A percentile compares a stretch with the other conserved stretches of the same genome.
phyloP scores from a whole-genome alignment of 768 basidiomycete genomes.

The Termitomyces sp. region DNA sequence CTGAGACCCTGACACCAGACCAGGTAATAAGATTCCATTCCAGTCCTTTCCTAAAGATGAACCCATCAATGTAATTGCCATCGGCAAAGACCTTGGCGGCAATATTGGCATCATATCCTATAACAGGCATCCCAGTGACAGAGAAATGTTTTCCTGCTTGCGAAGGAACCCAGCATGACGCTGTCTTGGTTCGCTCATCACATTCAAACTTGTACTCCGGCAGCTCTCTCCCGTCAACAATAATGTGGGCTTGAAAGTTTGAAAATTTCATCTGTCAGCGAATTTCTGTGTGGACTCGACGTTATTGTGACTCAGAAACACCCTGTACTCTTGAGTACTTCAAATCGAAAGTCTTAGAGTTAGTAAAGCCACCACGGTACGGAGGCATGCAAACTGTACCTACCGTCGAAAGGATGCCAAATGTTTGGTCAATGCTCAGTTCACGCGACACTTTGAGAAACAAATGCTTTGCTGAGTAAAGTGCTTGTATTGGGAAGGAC shows the following conservation, averaged over 20 bases:
- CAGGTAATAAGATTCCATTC: not conserved
- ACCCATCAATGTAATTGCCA: not conserved
- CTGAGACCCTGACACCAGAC: not conserved
- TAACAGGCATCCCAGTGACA: not conserved
- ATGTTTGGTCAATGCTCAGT: not conserved
- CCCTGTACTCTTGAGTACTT: not conserved
- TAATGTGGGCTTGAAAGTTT: not conserved
- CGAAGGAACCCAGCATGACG: conserved; percentile 19
- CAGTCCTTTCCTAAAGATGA: not conserved
- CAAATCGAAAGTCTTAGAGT: not conserved
- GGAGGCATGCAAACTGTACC: not conserved
- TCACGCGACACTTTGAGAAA: not conserved
- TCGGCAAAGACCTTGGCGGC: not conserved
- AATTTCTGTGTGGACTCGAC: not conserved
- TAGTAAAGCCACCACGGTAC: not conserved
- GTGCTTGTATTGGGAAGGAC: not conserved
- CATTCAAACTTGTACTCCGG: conserved; percentile 10
- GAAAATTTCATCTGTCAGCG: not conserved
- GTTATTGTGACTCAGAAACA: not conserved
- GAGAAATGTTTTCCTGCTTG: conserved; percentile 12
- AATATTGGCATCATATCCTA: not conserved
- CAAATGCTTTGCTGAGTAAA: not conserved
- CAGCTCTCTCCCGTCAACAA: conserved; percentile 7
- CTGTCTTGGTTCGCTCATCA: conserved; percentile 5
- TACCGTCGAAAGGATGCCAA: not conserved